These are phyloP conservation scores for Pholiota microspora DNA, from an alignment of 768 basidiomycete species.

Conservation along the genomic window DNA sequence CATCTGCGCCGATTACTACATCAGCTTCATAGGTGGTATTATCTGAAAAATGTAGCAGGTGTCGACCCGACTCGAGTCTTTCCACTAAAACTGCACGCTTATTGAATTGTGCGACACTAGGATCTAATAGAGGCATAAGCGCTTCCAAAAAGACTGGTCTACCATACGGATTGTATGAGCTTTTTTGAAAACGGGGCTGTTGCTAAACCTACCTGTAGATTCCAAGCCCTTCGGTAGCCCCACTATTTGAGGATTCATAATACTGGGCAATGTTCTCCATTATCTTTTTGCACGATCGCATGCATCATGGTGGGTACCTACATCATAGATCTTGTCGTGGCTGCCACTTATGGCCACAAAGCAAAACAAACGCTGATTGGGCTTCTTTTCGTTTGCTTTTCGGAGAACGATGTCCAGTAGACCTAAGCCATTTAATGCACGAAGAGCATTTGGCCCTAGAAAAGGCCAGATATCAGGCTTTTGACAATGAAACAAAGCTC, in stretches of 20 bases:
- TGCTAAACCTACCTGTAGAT: slow-evolving; percentile 42
- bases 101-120: slow-evolving; percentile 42
- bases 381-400: slow-evolving; percentile 30
- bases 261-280: slow-evolving; percentile 3
- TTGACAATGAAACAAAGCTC: not conserved
- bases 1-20: slow-evolving; percentile 48
- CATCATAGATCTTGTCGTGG: slow-evolving; percentile 45
- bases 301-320: slow-evolving; percentile 19
- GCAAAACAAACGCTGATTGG: slow-evolving; percentile 31
- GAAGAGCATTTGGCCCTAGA: slow-evolving; percentile 49
- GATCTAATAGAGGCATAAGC: slow-evolving; percentile 40
- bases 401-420: slow-evolving; percentile 40
- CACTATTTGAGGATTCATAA: slow-evolving; percentile 8
- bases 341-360: slow-evolving; percentile 41
- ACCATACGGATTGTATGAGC: not conserved
- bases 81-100: slow-evolving; percentile 45
- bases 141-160: slow-evolving; percentile 53
- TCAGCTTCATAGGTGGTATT: slow-evolving; percentile 41
- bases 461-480: not conserved
- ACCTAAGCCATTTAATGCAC: slow-evolving; percentile 42
- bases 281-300: no score
- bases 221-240: slow-evolving; percentile 38
- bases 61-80: slow-evolving; percentile 21
- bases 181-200: not conserved
- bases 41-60: slow-evolving; percentile 46